Conservation (phyloP, 306 rosid species). For the Glycine soja region DNA sequence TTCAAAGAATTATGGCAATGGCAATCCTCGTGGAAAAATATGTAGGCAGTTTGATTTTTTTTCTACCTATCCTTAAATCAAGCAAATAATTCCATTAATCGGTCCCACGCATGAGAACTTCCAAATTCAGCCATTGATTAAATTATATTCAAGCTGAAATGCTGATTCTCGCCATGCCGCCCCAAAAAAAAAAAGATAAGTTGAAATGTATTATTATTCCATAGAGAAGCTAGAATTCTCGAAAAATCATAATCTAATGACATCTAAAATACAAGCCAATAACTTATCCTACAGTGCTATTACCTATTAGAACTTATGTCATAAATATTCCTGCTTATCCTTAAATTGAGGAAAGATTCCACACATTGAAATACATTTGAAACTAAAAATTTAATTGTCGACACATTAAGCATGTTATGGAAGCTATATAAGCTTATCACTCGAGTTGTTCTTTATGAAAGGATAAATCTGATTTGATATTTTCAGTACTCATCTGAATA, state of each 20-base stretch:
- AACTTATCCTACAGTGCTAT: neutral
- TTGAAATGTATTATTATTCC: neutral
- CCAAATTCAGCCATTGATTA: conserved; percentile 11
- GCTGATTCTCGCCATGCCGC: too few relatives aligned
- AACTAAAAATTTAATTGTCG: neutral
- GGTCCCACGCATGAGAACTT: neutral
- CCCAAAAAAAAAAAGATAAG: neutral
- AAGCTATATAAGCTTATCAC: neutral
- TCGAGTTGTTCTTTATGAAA: neutral
- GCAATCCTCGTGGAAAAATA: too few relatives aligned
- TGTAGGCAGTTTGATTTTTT: neutral
- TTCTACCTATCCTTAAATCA: conserved; percentile 9
- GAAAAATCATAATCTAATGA: neutral
- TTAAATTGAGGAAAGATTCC: conserved; percentile 27
- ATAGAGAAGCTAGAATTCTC: neutral
- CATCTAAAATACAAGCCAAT: neutral
- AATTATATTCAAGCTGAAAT: too few relatives aligned
- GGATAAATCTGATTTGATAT: neutral
- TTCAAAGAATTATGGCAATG: too few relatives aligned
- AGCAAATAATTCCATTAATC: neutral
- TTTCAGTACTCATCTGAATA: neutral
- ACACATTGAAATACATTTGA: conserved; percentile 7
- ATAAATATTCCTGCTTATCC: conserved; percentile 30
- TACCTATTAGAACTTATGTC: neutral
- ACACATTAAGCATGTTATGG: neutral